These are phyloP conservation scores for Ceratocystis albifundus DNA, from an alignment of 2,329 filamentous ascomycete species.

Conservation along the genomic window DNA sequence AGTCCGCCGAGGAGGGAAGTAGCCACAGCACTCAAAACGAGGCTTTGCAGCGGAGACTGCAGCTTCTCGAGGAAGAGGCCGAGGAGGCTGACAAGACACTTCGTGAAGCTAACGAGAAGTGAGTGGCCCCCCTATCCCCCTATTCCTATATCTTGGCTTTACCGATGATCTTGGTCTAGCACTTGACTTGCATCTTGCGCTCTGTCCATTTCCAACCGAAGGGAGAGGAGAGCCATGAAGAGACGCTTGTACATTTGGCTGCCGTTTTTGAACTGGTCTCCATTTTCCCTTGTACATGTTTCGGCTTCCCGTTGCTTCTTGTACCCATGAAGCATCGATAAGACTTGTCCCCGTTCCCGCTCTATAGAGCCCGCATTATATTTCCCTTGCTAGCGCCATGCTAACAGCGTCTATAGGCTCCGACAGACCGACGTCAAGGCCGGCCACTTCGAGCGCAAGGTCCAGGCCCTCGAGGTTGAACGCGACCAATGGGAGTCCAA, in stretches of 20 bases:
- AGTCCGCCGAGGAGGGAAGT: slow-evolving; percentile 68
- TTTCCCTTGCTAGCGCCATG: not conserved
- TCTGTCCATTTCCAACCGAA: not conserved
- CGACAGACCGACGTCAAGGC: slow-evolving; percentile 99
- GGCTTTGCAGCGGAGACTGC: slow-evolving; percentile 77
- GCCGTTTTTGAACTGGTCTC: not conserved
- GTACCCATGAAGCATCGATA: not conserved
- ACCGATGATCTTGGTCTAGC: not conserved
- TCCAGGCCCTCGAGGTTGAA: slow-evolving; percentile 84
- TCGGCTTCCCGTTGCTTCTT: not conserved
- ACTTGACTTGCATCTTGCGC: slow-evolving; percentile 4
- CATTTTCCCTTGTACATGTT: not conserved
- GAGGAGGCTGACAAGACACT: slow-evolving; percentile 94
- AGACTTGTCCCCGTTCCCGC: not conserved
- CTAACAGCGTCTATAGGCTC: slow-evolving; percentile 48
- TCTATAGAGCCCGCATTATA: not conserved
- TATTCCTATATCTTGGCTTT: not conserved
- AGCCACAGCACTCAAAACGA: slow-evolving; percentile 83
- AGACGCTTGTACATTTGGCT: no score
- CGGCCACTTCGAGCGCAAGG: slow-evolving; percentile 98
- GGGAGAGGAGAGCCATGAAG: no score
- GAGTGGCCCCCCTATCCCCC: slow-evolving; percentile 33
- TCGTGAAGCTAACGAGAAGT: slow-evolving; percentile 98
- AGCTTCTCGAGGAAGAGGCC: slow-evolving; percentile 94
- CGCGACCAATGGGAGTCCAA: slow-evolving; percentile 93